Conservation (phyloP, 495 filamentous ascomycete genomes). For the Copromyces sp. region DNA sequence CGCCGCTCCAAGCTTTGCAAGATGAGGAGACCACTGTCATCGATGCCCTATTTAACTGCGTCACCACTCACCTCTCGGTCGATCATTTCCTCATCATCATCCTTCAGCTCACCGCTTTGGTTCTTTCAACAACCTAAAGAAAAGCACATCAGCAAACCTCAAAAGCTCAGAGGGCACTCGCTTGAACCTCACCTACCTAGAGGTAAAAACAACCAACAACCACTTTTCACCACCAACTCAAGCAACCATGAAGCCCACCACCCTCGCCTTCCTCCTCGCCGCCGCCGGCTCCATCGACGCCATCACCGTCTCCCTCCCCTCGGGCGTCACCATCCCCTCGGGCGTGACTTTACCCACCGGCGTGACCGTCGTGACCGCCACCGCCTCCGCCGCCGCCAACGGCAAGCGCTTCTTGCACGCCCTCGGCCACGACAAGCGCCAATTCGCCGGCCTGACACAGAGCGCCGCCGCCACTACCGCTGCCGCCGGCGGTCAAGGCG, state of each 20-base stretch:
- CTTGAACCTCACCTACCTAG: neutral
- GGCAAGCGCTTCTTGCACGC: slow-evolving; percentile 2
- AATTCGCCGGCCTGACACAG: neutral
- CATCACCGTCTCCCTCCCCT: slow-evolving; percentile 13
- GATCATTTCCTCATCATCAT: neutral
- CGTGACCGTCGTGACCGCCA: slow-evolving; percentile 18
- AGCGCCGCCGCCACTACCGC: neutral
- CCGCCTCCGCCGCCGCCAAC: slow-evolving; percentile 6
- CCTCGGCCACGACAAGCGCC: neutral
- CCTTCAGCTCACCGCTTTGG: neutral
- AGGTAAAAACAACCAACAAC: neutral
- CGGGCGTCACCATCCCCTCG: slow-evolving; percentile 16
- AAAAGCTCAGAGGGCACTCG: neutral
- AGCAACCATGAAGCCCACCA: neutral
- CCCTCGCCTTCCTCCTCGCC: neutral
- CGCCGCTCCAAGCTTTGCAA: neutral
- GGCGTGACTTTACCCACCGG: slow-evolving; percentile 19
- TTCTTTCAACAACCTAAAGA: neutral
- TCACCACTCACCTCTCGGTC: neutral
- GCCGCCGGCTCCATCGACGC: neutral
- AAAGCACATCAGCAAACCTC: neutral
- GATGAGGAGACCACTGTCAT: neutral
- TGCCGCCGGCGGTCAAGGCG: neutral
- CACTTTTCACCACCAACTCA: neutral
- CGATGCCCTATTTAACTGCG: neutral